These are phyloP conservation scores for Candolleomyces aberdarensis DNA, from an alignment of 768 basidiomycete species.

Conservation along the genomic window DNA sequence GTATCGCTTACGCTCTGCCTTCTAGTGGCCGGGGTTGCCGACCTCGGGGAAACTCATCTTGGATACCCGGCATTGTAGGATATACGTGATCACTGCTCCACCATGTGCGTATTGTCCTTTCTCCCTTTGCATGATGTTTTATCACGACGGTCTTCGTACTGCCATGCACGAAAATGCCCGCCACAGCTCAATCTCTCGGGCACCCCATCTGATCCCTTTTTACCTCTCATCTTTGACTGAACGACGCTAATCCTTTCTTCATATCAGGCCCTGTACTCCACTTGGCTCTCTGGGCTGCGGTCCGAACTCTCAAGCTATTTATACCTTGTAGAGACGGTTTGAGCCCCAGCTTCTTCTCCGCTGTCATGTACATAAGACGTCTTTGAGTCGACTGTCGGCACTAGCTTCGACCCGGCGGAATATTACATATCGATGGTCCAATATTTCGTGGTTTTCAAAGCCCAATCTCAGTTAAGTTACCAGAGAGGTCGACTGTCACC, in stretches of 20 bases:
- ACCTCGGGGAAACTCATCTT: neutral
- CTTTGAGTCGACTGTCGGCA: no score
- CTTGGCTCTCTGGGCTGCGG: neutral
- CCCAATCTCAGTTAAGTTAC: no score
- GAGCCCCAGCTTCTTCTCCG: no score
- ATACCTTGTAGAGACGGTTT: no score
- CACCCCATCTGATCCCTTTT: slow-evolving; percentile 63
- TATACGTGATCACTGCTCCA: slow-evolving; percentile 18
- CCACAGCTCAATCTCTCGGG: slow-evolving; percentile 87
- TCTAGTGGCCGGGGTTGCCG: neutral
- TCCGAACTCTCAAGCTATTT: no score
- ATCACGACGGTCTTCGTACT: slow-evolving; percentile 95
- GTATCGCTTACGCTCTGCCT: slow-evolving; percentile 3
- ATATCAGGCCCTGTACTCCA: neutral
- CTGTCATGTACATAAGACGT: no score
- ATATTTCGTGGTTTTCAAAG: no score
- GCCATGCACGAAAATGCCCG: slow-evolving; percentile 85
- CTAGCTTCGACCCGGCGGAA: no score
- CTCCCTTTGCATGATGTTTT: slow-evolving; percentile 55
- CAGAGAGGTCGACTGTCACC: no score
- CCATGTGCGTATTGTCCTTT: neutral
- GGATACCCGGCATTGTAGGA: slow-evolving; percentile 16
- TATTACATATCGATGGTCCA: no score
- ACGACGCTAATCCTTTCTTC: slow-evolving; percentile 13
- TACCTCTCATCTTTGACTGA: slow-evolving; percentile 2